Evolutionary conservation across 2,329 filamentous ascomycete genomes (phyloP), one percentile per base, ranked within the genome.

Genomic region (Samsoniella hepiali): DNA sequence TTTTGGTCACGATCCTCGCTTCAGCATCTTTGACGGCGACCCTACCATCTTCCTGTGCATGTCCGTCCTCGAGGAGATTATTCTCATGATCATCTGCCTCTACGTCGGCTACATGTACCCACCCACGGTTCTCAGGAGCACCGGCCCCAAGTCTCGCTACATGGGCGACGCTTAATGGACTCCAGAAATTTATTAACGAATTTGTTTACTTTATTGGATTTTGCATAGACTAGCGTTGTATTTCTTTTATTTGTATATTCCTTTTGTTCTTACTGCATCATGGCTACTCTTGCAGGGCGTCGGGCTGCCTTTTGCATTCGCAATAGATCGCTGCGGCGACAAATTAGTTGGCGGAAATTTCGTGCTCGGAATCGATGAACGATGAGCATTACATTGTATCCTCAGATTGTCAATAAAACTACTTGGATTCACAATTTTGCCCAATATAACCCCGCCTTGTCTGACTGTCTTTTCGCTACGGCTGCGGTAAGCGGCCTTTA

Each of bases 11-110:
- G 54, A 64, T 15, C 29, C 42, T n/a, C 50, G 57, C 44, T 67
- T 64, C 64, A 64, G 58, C 62, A 54, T 65, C 27, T 58, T 67
- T 8, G 34, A 65, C n/a, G 65, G 65, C 36, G 62, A 64, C 45
- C 45, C 61, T 10, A 65, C 65, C n/a, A 56, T 67, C 15, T 65
- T 64, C 36, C 65, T 65, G 10, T 64, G 64, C 61, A 67, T 67
- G 65, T 63, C 56, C 9, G 57, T 67, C 3, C 61, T 67, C 15
- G 50, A 62, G 61, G 65, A 67, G 51, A 67, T 67, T 54, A 27
- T 67, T 27, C 42, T 63, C 40, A 62, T 64, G 49, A 27, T 59
- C n/a, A 62, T 67, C 32, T 65, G 60, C 53, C 64, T 67, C 61
- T 61, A 54, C 40, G 60, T 64, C 27, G 63, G 63, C 53, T 62